A percentile compares a stretch with the other conserved stretches of the same genome.
phyloP scores from a whole-genome alignment of 2,329 filamentous ascomycete genomes.

The Cladosporium colombiae region DNA sequence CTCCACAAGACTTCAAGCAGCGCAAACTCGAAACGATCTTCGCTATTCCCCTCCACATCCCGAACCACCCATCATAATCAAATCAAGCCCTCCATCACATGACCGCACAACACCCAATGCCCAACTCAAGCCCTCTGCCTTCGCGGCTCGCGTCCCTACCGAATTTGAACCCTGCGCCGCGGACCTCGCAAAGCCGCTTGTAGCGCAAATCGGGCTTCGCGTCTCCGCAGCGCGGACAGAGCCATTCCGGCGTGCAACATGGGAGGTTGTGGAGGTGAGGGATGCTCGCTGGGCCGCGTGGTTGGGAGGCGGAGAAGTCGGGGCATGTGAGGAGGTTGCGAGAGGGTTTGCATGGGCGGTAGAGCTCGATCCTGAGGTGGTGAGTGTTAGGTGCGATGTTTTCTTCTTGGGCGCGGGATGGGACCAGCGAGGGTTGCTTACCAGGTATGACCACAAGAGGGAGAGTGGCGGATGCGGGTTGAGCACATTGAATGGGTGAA shows the following conservation, averaged over 20 bases:
- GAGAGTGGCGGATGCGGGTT: constrained; percentile 47
- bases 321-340: constrained; percentile 46
- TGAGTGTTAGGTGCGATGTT: neutral
- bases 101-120: constrained; percentile 23
- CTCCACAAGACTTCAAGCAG: neutral
- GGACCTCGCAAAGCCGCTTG: constrained; percentile 29
- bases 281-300: constrained; percentile 29
- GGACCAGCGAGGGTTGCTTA: constrained; percentile 14
- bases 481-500: constrained; percentile 46
- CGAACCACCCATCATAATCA: neutral
- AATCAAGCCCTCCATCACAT: constrained; percentile 20
- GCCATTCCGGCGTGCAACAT: constrained; percentile 24
- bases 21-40: neutral
- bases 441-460: constrained; percentile 52
- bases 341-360: constrained; percentile 44
- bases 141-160: constrained; percentile 28
- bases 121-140: constrained; percentile 28
- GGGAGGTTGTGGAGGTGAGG: constrained; percentile 24
- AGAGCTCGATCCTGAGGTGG: constrained; percentile 43
- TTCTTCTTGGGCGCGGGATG: neutral
- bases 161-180: constrained; percentile 32
- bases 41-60: constrained; percentile 14
- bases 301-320: constrained; percentile 34
- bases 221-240: constrained; percentile 35
- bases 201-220: constrained; percentile 29